Conservation (phyloP, 2,329 filamentous ascomycete species). For the Verticillium nonalfalfae region DNA sequence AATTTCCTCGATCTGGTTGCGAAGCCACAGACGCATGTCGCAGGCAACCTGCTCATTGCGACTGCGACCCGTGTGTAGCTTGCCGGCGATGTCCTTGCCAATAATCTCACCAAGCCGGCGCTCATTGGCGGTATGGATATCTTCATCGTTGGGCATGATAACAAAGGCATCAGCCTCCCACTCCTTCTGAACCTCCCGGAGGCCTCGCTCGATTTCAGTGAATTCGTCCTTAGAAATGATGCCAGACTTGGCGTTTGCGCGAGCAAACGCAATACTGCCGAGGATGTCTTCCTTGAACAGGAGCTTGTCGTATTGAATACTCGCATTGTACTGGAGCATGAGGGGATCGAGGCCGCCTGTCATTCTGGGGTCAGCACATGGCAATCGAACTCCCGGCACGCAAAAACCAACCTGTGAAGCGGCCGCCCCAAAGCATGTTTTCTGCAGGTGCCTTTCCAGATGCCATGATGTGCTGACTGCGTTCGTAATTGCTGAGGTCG, state of each 20-base stretch:
- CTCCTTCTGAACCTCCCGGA: conserved; percentile 49
- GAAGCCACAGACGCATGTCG: conserved; percentile 64
- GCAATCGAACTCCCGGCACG: no score
- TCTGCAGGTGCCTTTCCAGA: conserved; percentile 17
- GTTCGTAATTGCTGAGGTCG: no score
- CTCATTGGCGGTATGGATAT: conserved; percentile 53
- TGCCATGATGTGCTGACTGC: conserved; percentile 15
- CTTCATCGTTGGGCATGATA: conserved; percentile 57
- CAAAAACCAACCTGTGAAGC: conserved; percentile 23
- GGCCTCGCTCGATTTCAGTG: conserved; percentile 63
- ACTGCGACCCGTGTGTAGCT: conserved; percentile 65
- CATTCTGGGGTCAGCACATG: conserved; percentile 16
- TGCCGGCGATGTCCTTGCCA: conserved; percentile 62
- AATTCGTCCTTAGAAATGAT: conserved; percentile 73
- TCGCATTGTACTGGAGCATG: conserved; percentile 81
- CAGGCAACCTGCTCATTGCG: conserved; percentile 70
- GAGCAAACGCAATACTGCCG: conserved; percentile 74
- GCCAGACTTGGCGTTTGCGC: conserved; percentile 69
- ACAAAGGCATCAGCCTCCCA: conserved; percentile 44
- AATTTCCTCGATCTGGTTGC: conserved; percentile 16
- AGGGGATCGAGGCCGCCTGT: conserved; percentile 75
- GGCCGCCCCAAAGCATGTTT: conserved; percentile 37
- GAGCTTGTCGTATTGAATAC: conserved; percentile 69
- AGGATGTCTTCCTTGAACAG: conserved; percentile 78
- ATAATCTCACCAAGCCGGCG: conserved; percentile 64